A percentile compares a stretch with the other conserved stretches of the same genome.
These are phyloP conservation scores for Yarrowia galli DNA, from an alignment of 1,139 yeast species.

Conservation along the genomic window DNA sequence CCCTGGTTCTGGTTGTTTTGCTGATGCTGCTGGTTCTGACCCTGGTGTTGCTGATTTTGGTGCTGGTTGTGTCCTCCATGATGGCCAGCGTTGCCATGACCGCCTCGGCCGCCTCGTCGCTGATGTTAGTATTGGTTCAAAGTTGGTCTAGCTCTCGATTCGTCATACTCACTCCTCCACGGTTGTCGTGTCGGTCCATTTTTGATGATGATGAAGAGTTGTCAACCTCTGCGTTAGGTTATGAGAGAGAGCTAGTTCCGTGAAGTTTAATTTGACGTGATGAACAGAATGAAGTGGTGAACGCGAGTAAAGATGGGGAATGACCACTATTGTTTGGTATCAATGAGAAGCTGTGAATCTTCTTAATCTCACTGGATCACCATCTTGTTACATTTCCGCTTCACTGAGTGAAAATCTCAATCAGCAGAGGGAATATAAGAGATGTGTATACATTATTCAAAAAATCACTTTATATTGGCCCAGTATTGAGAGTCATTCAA, in stretches of 20 bases:
- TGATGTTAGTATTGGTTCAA: not conserved
- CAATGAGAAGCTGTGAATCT: too few relatives aligned
- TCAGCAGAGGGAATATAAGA: too few relatives aligned
- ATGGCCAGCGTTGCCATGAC: conserved; percentile 26
- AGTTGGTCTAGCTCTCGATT: not conserved
- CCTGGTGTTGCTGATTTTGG: conserved; percentile 30
- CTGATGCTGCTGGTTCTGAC: conserved; percentile 9
- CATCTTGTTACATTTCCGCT: not conserved
- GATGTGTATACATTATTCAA: too few relatives aligned
- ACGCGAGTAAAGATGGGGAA: too few relatives aligned
- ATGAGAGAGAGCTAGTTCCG: conserved; percentile 5
- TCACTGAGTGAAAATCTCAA: too few relatives aligned
- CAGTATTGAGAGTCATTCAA: too few relatives aligned
- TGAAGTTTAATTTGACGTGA: not conserved
- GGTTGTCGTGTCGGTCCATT: conserved; percentile 38
- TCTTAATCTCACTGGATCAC: too few relatives aligned
- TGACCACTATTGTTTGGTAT: too few relatives aligned
- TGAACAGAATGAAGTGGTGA: not conserved
- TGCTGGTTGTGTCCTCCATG: conserved; percentile 32
- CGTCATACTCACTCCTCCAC: conserved; percentile 34
- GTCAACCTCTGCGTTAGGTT: conserved; percentile 24
- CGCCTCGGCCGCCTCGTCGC: conserved; percentile 39
- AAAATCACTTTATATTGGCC: too few relatives aligned
- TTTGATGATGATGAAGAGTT: conserved; percentile 29
- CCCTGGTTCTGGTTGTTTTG: conserved; percentile 17